Base-by-base conservation (phyloP, 2,329 filamentous ascomycete genomes). In the Xenosphaeropsis pyriputrescens region DNA sequence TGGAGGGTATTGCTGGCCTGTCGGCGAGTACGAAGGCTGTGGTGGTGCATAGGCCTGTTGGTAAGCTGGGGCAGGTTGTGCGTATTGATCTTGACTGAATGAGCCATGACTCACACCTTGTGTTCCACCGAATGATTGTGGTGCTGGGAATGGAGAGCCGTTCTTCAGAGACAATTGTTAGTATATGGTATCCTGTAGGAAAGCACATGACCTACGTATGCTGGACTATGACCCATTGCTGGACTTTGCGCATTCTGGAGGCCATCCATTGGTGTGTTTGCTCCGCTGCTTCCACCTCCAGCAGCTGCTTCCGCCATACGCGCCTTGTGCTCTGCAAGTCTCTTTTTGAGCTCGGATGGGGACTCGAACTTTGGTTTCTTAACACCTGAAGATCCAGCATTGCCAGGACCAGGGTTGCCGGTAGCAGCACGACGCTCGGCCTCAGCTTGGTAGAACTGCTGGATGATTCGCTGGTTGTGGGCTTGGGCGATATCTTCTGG, bases 391-490 rank as follows among this genome's bases (percentile, higher is more conserved):
- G 64, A 66, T 41, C 58, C 56, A 54, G 55, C 3, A 55, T 53
- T 35, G 2, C 81, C 80, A 0, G 83, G 74, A 14, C 79, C 72
- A 2, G 84, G 83, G 53, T 95, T 94, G 29, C 88, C 89, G 2
- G 86, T 93, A 7, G 75, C 71, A 35, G 80, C 77, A 47, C 83
- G 79, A 41, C 86, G 74, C 50, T 93, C 85, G 41, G 82, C 80
- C 59, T 93, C 84, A 18, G 78, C 79, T 55, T 85, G 78, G 59
- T 93, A 89, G 59, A 80, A 94, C 58, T 82, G 79, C 49, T 84
- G 74, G 45, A 86, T 75, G 55, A 96, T 85, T 50, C 84, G 76
- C 59, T 91, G 83, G 54, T 84, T 81, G 65, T 95, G 88, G 53
- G 82, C 74, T 51, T 85, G 73, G 41, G 85, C 64, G 44, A 93